Percentiles rank a stretch among this genome's conserved stretches.
These are phyloP conservation scores for Euphorbia tirucalli DNA, from an alignment of 345 rosid species.

Conservation along the genomic window DNA sequence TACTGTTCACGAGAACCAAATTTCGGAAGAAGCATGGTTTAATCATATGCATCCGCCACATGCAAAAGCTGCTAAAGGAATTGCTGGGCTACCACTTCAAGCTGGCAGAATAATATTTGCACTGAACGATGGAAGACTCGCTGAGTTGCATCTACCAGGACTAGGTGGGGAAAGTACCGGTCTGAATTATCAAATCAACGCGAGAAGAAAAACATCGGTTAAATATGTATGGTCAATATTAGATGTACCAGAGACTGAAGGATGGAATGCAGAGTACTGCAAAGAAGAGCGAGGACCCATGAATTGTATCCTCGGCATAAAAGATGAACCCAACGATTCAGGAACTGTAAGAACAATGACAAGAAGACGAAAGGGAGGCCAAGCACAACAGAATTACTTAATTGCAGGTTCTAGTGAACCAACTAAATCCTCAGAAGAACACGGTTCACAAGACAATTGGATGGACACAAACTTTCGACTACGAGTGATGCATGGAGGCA, in stretches of 20 bases:
- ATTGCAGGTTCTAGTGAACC: conserved; percentile 20
- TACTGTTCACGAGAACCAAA: conserved; percentile 29
- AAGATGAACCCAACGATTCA: conserved; percentile 48
- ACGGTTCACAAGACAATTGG: conserved; percentile 38
- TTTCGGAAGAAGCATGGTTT: conserved; percentile 47
- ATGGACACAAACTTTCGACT: conserved; percentile 44
- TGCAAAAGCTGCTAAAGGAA: conserved; percentile 51
- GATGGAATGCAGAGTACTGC: conserved; percentile 77
- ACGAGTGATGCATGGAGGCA: conserved; percentile 53
- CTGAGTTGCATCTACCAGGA: conserved; percentile 60
- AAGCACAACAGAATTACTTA: conserved; percentile 43
- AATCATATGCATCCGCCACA: conserved; percentile 54
- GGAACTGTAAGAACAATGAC: conserved; percentile 37
- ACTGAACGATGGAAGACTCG: conserved; percentile 66
- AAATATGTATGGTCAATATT: conserved; percentile 54
- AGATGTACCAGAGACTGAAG: conserved; percentile 68
- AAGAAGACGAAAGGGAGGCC: conserved; percentile 49
- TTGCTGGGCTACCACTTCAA: conserved; percentile 52
- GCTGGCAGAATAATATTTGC: conserved; percentile 54
- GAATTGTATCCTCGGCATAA: conserved; percentile 54
- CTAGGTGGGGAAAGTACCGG: conserved; percentile 56
- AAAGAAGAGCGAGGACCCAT: conserved; percentile 61
- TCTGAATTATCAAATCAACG: conserved; percentile 38
- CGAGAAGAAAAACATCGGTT: conserved; percentile 34
- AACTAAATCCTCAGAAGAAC: conserved; percentile 23